Conservation (phyloP, 1,284 basidiomycete species). For the Moniliophthora roreri region DNA sequence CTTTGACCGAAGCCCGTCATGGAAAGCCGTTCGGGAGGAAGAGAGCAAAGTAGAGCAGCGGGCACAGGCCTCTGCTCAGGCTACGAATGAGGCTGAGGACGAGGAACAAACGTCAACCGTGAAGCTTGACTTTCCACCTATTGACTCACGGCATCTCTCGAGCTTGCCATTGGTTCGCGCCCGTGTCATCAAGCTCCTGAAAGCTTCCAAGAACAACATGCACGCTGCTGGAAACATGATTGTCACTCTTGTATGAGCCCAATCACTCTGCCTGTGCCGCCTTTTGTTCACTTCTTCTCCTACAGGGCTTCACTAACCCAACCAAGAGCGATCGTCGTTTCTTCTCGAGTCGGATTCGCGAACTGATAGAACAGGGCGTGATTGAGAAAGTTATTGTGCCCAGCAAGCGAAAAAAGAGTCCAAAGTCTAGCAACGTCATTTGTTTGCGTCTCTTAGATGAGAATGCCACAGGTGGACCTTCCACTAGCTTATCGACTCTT, state of each 20-base stretch:
- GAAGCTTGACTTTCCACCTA: constrained; percentile 60
- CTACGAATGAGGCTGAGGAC: constrained; percentile 33
- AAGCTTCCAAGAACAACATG: constrained; percentile 62
- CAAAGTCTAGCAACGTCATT: constrained; percentile 46
- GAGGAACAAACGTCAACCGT: constrained; percentile 30
- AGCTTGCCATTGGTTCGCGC: constrained; percentile 68
- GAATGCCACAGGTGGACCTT: constrained; percentile 16
- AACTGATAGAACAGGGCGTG: constrained; percentile 66
- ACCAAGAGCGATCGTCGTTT: constrained; percentile 74
- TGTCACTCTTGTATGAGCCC: constrained; percentile 66
- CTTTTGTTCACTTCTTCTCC: constrained; percentile 3
- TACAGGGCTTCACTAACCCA: constrained; percentile 70
- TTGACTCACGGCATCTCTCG: constrained; percentile 73
- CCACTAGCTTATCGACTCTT: constrained; percentile 32
- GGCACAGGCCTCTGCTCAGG: constrained; percentile 27
- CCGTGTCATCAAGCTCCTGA: constrained; percentile 67
- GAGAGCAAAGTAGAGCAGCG: constrained; percentile 45
- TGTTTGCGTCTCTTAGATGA: constrained; percentile 60
- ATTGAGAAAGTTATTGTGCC: constrained; percentile 74
- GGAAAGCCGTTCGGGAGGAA: constrained; percentile 71
- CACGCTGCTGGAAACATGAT: constrained; percentile 72
- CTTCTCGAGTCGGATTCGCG: constrained; percentile 69
- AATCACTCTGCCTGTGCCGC: constrained; percentile 10
- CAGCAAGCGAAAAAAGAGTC: constrained; percentile 44
- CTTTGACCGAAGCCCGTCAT: constrained; percentile 66